These are phyloP conservation scores for Colletotrichum simmondsii DNA, from an alignment of 2,329 filamentous ascomycete species.

Conservation along the genomic window DNA sequence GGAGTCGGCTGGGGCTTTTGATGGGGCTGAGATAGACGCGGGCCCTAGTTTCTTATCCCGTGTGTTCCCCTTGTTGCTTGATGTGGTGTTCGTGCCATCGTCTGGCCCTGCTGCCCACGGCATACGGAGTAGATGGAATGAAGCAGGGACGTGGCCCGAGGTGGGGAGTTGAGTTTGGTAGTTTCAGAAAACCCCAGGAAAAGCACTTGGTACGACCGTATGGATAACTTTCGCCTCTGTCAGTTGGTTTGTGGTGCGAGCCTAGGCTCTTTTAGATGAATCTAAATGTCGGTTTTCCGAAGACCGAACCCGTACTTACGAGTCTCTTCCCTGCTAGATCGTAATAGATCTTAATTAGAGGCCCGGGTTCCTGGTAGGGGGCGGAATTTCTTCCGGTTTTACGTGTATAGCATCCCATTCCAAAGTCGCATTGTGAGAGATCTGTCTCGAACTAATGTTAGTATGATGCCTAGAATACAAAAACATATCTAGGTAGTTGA, in stretches of 20 bases:
- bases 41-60: neutral
- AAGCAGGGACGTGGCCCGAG: neutral
- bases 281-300: too few species aligned
- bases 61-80: neutral
- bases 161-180: neutral
- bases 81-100: neutral
- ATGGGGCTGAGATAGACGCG: neutral
- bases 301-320: neutral
- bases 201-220: neutral
- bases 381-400: neutral
- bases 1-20: too few species aligned
- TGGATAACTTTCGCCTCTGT: neutral
- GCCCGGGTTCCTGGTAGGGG: neutral
- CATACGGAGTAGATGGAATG: neutral
- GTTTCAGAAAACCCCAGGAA: neutral
- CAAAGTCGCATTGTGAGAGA: neutral
- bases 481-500: too few species aligned
- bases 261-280: neutral
- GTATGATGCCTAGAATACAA: too few species aligned
- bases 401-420: neutral
- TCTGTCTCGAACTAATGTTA: neutral
- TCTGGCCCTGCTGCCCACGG: neutral
- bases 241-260: neutral
- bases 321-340: neutral
- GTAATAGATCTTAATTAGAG: neutral